A percentile compares a stretch with the other conserved stretches of the same genome.
Conservation (phyloP, 2,329 filamentous ascomycete species). For the Alternaria longipes region DNA sequence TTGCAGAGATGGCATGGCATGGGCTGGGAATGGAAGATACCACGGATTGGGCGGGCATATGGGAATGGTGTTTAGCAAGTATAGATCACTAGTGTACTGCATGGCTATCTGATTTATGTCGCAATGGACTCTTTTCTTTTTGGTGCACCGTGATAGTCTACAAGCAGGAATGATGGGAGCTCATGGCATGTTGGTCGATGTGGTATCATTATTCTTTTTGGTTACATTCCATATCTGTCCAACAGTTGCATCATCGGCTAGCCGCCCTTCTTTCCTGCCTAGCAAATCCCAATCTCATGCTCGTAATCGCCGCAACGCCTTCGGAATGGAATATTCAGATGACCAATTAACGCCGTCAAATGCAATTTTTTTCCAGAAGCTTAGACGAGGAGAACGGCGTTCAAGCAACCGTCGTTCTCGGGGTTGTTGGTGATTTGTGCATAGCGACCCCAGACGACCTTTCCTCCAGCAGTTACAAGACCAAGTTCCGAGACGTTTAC, state of each 20-base stretch:
- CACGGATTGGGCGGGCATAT: constrained; percentile 13
- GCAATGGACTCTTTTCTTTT: neutral
- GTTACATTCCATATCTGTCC: neutral
- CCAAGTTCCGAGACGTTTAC: constrained; percentile 94
- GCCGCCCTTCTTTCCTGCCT: neutral
- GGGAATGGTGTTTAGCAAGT: neutral
- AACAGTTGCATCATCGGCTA: neutral
- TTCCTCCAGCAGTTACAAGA: constrained; percentile 87
- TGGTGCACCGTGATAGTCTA: neutral
- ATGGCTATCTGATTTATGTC: neutral
- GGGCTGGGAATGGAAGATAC: constrained; percentile 15
- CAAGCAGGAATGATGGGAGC: neutral
- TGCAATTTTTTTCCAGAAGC: constrained; percentile 21
- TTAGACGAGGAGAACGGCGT: constrained; percentile 49
- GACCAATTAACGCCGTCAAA: constrained; percentile 23
- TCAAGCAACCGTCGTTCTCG: constrained; percentile 52
- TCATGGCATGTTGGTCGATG: neutral
- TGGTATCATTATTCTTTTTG: constrained; percentile 3
- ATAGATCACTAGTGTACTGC: neutral
- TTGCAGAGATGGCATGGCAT: neutral
- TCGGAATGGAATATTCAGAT: constrained; percentile 1
- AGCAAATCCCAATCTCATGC: neutral
- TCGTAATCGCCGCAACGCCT: constrained; percentile 19
- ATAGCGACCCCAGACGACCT: constrained; percentile 62
- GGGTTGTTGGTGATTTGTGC: constrained; percentile 51